phyloP scores from a whole-genome alignment of 257 asterid species.

The Fraxinus americana region DNA sequence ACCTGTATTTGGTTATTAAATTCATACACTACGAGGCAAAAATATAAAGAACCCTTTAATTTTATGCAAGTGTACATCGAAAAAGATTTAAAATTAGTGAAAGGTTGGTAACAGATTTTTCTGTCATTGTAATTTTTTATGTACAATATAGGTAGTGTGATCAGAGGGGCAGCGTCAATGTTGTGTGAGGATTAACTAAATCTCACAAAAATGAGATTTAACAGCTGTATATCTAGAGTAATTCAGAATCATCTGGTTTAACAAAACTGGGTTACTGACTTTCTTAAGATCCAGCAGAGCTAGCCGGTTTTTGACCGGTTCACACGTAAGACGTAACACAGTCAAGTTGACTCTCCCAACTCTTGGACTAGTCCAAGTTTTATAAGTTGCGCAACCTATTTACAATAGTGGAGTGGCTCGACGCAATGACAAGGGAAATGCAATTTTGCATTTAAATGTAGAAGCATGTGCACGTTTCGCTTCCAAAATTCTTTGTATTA shows the following conservation, averaged over 20 bases:
- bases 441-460: neutral
- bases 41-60: neutral
- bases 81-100: no score
- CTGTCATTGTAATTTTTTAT: neutral
- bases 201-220: neutral
- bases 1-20: neutral
- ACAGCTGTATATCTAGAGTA: neutral
- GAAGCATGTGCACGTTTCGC: neutral
- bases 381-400: neutral
- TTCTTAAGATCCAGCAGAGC: neutral
- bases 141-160: neutral
- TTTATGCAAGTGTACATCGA: neutral
- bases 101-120: neutral
- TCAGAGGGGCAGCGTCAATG: neutral
- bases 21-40: neutral
- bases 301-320: neutral
- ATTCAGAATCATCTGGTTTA: neutral
- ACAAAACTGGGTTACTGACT: neutral
- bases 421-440: neutral
- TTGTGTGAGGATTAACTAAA: neutral
- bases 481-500: neutral
- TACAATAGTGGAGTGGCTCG: neutral
- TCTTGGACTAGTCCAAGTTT: neutral
- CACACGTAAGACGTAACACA: neutral
- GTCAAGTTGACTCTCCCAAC: neutral